Evolutionary conservation across 495 filamentous ascomycete genomes (phyloP).

Genomic region (Aspergillus diversus): DNA sequence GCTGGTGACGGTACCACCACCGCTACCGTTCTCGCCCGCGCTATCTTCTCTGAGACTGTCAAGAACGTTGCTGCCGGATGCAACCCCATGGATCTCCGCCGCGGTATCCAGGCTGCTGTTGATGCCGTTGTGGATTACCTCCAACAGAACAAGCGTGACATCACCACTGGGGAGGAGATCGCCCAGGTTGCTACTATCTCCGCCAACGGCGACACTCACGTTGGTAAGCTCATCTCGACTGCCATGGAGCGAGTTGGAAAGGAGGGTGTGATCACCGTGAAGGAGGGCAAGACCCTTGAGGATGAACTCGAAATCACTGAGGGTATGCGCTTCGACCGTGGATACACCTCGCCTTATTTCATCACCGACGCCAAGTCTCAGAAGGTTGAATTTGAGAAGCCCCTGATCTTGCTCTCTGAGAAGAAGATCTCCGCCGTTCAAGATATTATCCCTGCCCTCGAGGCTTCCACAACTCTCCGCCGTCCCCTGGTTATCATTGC

Average conservation of each 20-base stretch:
- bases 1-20: constrained; percentile 98
- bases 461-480: constrained; percentile 92
- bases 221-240: constrained; percentile 92
- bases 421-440: constrained; percentile 99
- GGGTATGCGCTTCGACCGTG: constrained; percentile 99
- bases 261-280: constrained; percentile 99
- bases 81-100: constrained; percentile 98
- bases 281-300: constrained; percentile 98
- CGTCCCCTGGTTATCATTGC: constrained; percentile 97
- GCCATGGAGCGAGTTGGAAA: constrained; percentile 99
- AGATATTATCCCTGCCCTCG: constrained; percentile 97
- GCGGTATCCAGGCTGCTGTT: constrained; percentile 95
- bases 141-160: constrained; percentile 90
- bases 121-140: constrained; percentile 93
- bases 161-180: constrained; percentile 96
- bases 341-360: constrained; percentile 98
- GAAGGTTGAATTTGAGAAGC: constrained; percentile 99
- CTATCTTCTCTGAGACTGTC: constrained; percentile 99
- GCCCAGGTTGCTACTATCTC: constrained; percentile 98
- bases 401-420: constrained; percentile 95
- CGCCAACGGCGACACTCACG: constrained; percentile 95
- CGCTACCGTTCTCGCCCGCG: constrained; percentile 93
- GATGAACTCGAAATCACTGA: constrained; percentile 99
- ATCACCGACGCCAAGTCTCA: constrained; percentile 98
- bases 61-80: constrained; percentile 99